Base-by-base conservation (phyloP, 805 yeast species). In the Pichia ethanolica region DNA sequence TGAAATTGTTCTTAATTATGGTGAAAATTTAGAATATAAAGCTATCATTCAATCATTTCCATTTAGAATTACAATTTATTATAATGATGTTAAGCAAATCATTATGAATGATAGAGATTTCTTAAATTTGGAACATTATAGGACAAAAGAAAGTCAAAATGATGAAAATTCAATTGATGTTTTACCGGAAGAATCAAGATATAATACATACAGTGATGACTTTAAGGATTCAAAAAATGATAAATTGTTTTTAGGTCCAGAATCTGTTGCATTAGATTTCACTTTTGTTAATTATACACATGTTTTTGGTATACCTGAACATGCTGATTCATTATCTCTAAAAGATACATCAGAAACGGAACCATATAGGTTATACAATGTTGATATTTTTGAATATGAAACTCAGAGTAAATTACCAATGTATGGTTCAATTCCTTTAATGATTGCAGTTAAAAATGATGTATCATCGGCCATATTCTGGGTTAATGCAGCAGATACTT, bases 281-380 rank as follows among this genome's bases (percentile, higher is more conserved):
- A 67, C 79, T 0, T 82, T 93, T 55, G 61, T 67, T 3, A 82
- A 79, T 0, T 83, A 73, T 56, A 63, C 71, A 5, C 74, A 83
- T 59, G 86, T 88, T 1, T 93, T 79, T 64, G 99, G 99, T n/a
- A 85, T 93, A 41, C 98, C 99, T 0, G 99, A 93, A 65, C 99
- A 93, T 61, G 91, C 98, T 0, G 96, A 88, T 57, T 71, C 84
- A 1, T 67, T 93, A 44, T 73, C 83, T 20, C 70, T 93, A 56
- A 80, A 81, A 49, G 91, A 86, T 55, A 90, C 98, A 0, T 57
- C 69, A 0, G 61, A 56, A 11, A 50, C 69, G 1, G 86, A 83
- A 48, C 98, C 98, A 3, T 93, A 93, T 65, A 74, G 99, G 42
- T 70, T 93, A 40, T 93, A 70, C 72, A 91, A 93, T 58, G 97